phyloP scores from a whole-genome alignment of 352 stramenopile species.

The Phytophthora podocarpi region DNA sequence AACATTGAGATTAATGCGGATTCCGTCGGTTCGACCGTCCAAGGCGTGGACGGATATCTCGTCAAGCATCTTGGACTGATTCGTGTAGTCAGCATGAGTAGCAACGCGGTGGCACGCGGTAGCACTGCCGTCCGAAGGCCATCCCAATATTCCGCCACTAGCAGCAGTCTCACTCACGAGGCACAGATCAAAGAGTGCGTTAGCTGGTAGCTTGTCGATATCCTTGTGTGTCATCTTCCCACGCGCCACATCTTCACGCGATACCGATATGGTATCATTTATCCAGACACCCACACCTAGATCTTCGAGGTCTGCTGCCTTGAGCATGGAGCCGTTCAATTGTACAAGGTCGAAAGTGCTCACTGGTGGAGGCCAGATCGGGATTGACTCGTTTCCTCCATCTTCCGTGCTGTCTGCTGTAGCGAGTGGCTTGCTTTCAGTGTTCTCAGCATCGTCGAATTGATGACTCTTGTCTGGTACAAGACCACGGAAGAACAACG shows the following conservation, averaged over 20 bases:
- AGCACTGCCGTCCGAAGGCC: constrained; percentile 28
- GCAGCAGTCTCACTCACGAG: constrained; percentile 71
- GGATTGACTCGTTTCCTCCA: constrained; percentile 14
- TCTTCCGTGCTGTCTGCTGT: background rate
- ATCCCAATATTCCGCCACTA: constrained; percentile 71
- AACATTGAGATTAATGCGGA: constrained; percentile 54
- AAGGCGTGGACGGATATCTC: constrained; percentile 51
- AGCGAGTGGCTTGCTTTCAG: background rate
- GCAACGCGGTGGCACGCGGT: constrained; percentile 50
- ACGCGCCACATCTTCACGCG: constrained; percentile 65
- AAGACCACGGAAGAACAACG: constrained; percentile 71
- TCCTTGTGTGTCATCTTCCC: constrained; percentile 56
- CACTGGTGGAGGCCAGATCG: constrained; percentile 51
- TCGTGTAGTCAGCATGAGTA: constrained; percentile 83
- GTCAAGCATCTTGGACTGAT: constrained; percentile 69
- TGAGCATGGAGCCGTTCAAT: constrained; percentile 56
- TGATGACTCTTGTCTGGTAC: constrained; percentile 41
- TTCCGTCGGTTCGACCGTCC: constrained; percentile 42
- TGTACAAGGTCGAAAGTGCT: constrained; percentile 51
- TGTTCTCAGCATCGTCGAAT: background rate
- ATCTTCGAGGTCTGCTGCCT: constrained; percentile 56
- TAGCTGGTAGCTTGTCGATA: constrained; percentile 65
- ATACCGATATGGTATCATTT: constrained; percentile 78
- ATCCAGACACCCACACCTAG: constrained; percentile 69
- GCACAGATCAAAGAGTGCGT: constrained; percentile 78